Evolutionary conservation across 768 basidiomycete genomes (phyloP).

Genomic region (Tricholoma sp.): DNA sequence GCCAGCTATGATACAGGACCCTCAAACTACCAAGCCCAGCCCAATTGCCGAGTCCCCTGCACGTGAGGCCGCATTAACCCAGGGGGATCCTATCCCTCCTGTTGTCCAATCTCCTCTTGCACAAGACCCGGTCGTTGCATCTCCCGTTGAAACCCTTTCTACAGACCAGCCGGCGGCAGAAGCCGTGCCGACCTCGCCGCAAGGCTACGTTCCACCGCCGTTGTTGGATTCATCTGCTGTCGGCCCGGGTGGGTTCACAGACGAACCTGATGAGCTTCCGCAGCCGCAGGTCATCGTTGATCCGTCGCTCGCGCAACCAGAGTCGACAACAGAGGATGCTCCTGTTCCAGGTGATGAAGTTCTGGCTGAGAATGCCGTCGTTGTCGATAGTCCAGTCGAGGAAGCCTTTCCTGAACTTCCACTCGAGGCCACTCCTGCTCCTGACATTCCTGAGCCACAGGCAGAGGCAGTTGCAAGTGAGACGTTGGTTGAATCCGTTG

Average conservation of each 20-base stretch:
- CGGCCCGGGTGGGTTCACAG: constrained; percentile 48
- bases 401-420: neutral
- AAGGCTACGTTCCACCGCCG: constrained; percentile 34
- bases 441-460: constrained; percentile 4
- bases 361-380: neutral
- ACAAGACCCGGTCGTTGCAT: constrained; percentile 20
- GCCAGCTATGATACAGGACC: constrained; percentile 10
- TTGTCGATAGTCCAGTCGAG: constrained; percentile 7
- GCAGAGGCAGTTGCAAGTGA: neutral
- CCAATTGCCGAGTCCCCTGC: constrained; percentile 70
- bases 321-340: constrained; percentile 12
- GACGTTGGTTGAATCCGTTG: neutral
- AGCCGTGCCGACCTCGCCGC: constrained; percentile 5
- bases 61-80: constrained; percentile 44
- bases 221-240: constrained; percentile 33
- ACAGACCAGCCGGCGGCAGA: neutral
- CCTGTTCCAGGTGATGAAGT: neutral
- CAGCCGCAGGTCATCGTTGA: constrained; percentile 24
- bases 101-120: constrained; percentile 36
- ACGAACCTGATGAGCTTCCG: constrained; percentile 43
- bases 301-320: constrained; percentile 19
- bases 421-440: neutral
- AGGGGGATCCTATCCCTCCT: constrained; percentile 25
- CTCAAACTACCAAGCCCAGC: constrained; percentile 36
- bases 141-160: neutral